These are phyloP conservation scores for Picea glauca DNA, from an alignment of 75 land plant genomes.

Conservation along the genomic window DNA sequence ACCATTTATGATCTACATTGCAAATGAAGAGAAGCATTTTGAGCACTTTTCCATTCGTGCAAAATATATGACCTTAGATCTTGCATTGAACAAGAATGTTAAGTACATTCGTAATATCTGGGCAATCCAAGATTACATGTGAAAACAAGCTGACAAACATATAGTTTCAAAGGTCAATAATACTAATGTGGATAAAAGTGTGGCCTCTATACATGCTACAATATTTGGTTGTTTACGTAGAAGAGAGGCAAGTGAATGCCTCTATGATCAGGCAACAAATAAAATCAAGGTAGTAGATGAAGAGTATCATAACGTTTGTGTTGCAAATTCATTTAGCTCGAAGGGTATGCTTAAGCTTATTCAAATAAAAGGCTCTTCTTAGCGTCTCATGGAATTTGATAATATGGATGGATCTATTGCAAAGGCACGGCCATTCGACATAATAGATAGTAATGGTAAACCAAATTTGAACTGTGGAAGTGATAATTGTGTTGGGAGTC, in stretches of 20 bases:
- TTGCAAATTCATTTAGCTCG: slow-evolving; percentile 80
- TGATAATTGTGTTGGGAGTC: slow-evolving; percentile 13
- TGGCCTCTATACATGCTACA: slow-evolving; percentile 95
- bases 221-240: slow-evolving; percentile 79
- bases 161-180: slow-evolving; percentile 69
- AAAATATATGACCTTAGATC: slow-evolving; percentile 52
- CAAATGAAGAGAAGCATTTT: slow-evolving; percentile 37
- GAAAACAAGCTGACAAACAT: slow-evolving; percentile 48
- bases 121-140: slow-evolving; percentile 44
- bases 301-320: slow-evolving; percentile 75
- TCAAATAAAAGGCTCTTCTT: neutral
- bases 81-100: slow-evolving; percentile 45
- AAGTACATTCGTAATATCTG: slow-evolving; percentile 54
- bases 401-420: slow-evolving; percentile 84
- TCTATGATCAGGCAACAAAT: slow-evolving; percentile 78
- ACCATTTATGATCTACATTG: slow-evolving; percentile 30
- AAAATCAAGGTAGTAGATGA: slow-evolving; percentile 72
- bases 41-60: slow-evolving; percentile 52
- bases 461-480: neutral
- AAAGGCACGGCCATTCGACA: slow-evolving; percentile 60
- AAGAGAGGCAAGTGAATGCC: slow-evolving; percentile 64
- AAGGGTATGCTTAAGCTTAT: slow-evolving; percentile 24
- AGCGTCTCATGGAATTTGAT: neutral
- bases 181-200: slow-evolving; percentile 94
- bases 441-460: slow-evolving; percentile 5